A percentile compares a stretch with the other conserved stretches of the same genome.
Evolutionary conservation across 306 rosid species (phyloP).

Genomic region (Dalbergia cochinchinensis): DNA sequence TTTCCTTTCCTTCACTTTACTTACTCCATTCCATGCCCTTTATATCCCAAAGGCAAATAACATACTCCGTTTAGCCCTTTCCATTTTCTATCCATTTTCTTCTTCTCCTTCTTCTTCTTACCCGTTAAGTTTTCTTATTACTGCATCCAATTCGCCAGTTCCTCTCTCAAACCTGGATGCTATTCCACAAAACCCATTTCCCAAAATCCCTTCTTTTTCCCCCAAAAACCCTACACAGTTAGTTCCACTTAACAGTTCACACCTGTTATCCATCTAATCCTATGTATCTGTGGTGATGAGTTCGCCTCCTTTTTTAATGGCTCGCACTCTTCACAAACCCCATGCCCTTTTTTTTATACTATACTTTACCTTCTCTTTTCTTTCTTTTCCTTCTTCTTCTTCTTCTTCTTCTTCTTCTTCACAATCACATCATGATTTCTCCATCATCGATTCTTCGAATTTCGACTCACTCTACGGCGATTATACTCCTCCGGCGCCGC

Average conservation of each 20-base stretch:
- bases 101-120: conserved; percentile 19
- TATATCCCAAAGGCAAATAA: too few relatives aligned
- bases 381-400: conserved; percentile 18
- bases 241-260: background rate
- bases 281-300: conserved; percentile 49
- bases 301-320: conserved; percentile 67
- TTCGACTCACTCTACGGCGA: conserved; percentile 65
- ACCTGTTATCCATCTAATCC: too few relatives aligned
- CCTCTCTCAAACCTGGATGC: background rate
- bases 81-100: background rate
- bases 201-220: background rate
- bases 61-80: background rate
- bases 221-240: conserved; percentile 9
- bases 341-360: conserved; percentile 35
- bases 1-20: background rate
- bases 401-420: conserved; percentile 31
- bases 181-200: conserved; percentile 4
- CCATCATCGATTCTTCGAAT: conserved; percentile 55
- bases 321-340: conserved; percentile 49
- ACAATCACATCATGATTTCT: conserved; percentile 53
- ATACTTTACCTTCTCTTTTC: conserved; percentile 33
- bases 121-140: conserved; percentile 12
- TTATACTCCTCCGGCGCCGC: conserved; percentile 91
- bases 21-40: background rate
- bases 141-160: conserved; percentile 1